Evolutionary conservation across 78 protist species (phyloP).

Genomic region (Cavenderia fasciculata): DNA sequence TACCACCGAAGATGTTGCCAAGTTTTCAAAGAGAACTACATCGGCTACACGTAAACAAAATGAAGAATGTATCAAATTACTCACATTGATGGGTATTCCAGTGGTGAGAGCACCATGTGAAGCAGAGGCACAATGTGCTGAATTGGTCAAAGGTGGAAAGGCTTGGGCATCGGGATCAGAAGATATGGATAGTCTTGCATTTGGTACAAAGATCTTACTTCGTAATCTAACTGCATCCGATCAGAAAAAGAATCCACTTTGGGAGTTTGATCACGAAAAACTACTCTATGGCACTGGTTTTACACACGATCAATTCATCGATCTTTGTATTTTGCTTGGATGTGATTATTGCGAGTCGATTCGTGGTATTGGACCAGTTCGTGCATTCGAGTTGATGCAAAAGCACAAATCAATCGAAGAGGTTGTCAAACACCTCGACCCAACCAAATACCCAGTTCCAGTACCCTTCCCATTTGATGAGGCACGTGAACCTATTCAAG

Average conservation of each 20-base stretch:
- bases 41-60: conserved; percentile 91
- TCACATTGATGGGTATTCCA: conserved; percentile 98
- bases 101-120: conserved; percentile 96
- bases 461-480: conserved; percentile 81
- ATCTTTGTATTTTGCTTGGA: conserved; percentile 96
- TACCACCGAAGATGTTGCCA: conserved; percentile 86
- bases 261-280: conserved; percentile 82
- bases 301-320: conserved; percentile 94
- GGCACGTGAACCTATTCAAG: conserved; percentile 89
- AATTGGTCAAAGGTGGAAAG: conserved; percentile 79
- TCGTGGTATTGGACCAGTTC: conserved; percentile 91
- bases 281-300: conserved; percentile 87
- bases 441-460: conserved; percentile 82
- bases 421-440: conserved; percentile 81
- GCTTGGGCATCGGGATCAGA: conserved; percentile 96
- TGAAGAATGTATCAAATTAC: conserved; percentile 93
- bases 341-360: conserved; percentile 96
- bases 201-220: conserved; percentile 85
- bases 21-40: conserved; percentile 86
- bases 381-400: conserved; percentile 80
- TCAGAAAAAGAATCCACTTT: conserved; percentile 89
- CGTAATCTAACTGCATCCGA: conserved; percentile 92
- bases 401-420: conserved; percentile 84
- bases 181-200: conserved; percentile 99
- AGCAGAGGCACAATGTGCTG: conserved; percentile 99